phyloP scores from a whole-genome alignment of 495 filamentous ascomycete genomes.

The Podospora australis region DNA sequence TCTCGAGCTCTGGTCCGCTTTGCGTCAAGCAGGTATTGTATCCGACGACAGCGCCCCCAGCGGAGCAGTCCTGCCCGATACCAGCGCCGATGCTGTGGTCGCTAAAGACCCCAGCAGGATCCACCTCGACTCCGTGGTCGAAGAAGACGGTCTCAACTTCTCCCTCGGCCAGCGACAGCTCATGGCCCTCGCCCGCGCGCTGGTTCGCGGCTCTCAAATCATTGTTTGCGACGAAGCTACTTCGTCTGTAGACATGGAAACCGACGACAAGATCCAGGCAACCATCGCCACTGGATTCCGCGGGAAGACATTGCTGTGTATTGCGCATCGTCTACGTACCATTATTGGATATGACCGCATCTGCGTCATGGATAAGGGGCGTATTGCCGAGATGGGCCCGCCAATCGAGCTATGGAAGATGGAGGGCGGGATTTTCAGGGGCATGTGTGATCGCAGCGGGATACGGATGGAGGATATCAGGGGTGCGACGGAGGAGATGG shows the following conservation, averaged over 20 bases:
- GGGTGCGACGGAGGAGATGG: constrained; percentile 21
- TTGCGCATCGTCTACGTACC: constrained; percentile 87
- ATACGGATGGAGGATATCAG: constrained; percentile 70
- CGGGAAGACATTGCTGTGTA: constrained; percentile 86
- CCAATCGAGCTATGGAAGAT: constrained; percentile 59
- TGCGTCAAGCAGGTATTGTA: constrained; percentile 75
- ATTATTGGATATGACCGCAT: constrained; percentile 95
- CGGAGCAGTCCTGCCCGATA: neutral
- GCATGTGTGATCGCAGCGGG: constrained; percentile 89
- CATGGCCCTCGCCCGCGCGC: constrained; percentile 86
- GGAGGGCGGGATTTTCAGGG: constrained; percentile 67
- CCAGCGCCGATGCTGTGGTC: constrained; percentile 8
- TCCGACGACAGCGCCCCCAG: constrained; percentile 37
- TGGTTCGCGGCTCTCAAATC: constrained; percentile 80
- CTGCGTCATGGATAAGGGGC: constrained; percentile 86
- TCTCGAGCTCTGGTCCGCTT: constrained; percentile 78
- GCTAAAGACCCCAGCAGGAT: constrained; percentile 45
- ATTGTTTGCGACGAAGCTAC: constrained; percentile 97
- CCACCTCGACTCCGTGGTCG: constrained; percentile 77
- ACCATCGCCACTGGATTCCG: constrained; percentile 84
- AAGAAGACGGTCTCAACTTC: constrained; percentile 93
- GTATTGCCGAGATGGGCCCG: constrained; percentile 78
- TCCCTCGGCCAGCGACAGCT: constrained; percentile 93
- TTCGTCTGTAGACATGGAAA: constrained; percentile 89
- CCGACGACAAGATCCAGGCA: constrained; percentile 87